Percentiles rank a stretch among this genome's conserved stretches.
Conservation (phyloP, 2,329 filamentous ascomycete genomes). For the Huntiella abstrusa region DNA sequence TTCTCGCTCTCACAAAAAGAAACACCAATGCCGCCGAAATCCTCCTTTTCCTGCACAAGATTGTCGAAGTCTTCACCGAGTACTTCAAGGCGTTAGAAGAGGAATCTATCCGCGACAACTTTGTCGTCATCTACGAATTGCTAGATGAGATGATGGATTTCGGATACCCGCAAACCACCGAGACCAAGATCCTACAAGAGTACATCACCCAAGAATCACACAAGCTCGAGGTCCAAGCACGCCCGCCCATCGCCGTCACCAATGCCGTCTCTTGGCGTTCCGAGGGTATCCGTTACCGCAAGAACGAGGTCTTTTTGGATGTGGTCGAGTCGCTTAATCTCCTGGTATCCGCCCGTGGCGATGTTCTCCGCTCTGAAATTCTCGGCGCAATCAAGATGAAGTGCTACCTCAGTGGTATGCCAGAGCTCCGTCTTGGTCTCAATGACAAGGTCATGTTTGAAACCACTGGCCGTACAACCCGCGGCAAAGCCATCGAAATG, state of each 20-base stretch:
- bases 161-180: slow-evolving; percentile 95
- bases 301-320: slow-evolving; percentile 98
- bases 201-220: slow-evolving; percentile 99
- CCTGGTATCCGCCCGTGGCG: slow-evolving; percentile 82
- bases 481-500: slow-evolving; percentile 98
- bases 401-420: slow-evolving; percentile 97
- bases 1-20: slow-evolving; percentile 91
- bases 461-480: slow-evolving; percentile 79
- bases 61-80: slow-evolving; percentile 97
- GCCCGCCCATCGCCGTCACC: slow-evolving; percentile 91
- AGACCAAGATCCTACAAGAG: slow-evolving; percentile 96
- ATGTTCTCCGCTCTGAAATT: slow-evolving; percentile 89
- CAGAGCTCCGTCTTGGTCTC: slow-evolving; percentile 76
- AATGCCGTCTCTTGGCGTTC: slow-evolving; percentile 97
- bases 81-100: slow-evolving; percentile 99
- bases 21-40: slow-evolving; percentile 99
- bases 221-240: slow-evolving; percentile 90
- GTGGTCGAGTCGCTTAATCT: slow-evolving; percentile 94
- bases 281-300: slow-evolving; percentile 93
- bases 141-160: slow-evolving; percentile 99
- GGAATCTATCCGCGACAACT: slow-evolving; percentile 97
- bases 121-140: slow-evolving; percentile 96
- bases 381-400: slow-evolving; percentile 98
- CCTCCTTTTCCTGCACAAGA: slow-evolving; percentile 89
- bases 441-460: slow-evolving; percentile 99